These are phyloP conservation scores for Xylaria acuta DNA, from an alignment of 495 filamentous ascomycete genomes.

Conservation along the genomic window DNA sequence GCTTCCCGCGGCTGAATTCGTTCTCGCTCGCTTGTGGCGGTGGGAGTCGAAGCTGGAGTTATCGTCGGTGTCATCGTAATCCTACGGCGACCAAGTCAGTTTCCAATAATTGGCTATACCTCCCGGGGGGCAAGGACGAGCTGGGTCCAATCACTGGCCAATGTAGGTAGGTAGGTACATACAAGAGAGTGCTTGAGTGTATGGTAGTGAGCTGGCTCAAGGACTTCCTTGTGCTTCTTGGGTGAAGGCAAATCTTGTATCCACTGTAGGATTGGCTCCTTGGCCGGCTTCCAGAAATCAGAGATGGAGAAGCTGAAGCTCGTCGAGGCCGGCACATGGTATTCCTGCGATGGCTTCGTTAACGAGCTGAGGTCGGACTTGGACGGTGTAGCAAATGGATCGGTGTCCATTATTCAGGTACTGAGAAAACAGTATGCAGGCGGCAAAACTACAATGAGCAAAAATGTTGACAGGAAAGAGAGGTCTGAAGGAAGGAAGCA, in stretches of 20 bases:
- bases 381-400: constrained; percentile 1
- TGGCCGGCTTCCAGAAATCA: constrained; percentile 26
- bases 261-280: constrained; percentile 30
- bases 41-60: constrained; percentile 15
- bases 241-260: constrained; percentile 29
- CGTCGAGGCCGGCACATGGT: constrained; percentile 27
- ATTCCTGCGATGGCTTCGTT: constrained; percentile 12
- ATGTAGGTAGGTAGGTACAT: constrained; percentile 14
- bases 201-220: constrained; percentile 26
- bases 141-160: background rate
- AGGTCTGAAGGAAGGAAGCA: background rate
- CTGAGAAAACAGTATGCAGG: background rate
- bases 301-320: constrained; percentile 32
- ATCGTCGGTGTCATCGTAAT: constrained; percentile 13
- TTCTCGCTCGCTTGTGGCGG: constrained; percentile 28
- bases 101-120: background rate
- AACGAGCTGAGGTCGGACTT: background rate
- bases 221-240: constrained; percentile 16
- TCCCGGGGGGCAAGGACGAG: background rate
- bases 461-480: background rate
- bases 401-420: background rate
- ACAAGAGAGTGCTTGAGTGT: constrained; percentile 32
- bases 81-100: constrained; percentile 24
- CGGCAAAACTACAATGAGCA: background rate
- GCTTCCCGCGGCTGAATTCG: background rate